Conservation (phyloP, 108 stramenopile species). For the Nitzschia putrida region DNA sequence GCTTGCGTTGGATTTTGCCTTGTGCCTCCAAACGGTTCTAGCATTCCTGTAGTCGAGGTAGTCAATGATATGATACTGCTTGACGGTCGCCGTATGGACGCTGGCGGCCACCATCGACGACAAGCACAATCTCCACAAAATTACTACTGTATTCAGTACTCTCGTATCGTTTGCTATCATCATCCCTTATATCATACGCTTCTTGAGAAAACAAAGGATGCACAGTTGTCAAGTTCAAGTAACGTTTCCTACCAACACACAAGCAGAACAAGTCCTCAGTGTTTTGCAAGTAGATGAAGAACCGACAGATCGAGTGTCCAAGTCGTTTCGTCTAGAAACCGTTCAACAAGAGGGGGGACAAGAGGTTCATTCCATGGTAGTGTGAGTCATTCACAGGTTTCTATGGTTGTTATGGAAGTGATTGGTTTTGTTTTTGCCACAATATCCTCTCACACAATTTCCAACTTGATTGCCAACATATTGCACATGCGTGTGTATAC, state of each 20-base stretch:
- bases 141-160: too few relatives aligned
- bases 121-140: too few relatives aligned
- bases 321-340: slow-evolving; percentile 46
- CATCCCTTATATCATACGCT: too few relatives aligned
- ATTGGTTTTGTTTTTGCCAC: neutral
- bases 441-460: neutral
- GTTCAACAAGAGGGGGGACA: slow-evolving; percentile 13
- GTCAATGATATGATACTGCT: too few relatives aligned
- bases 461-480: neutral
- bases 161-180: too few relatives aligned
- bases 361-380: slow-evolving; percentile 14
- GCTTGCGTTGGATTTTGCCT: too few relatives aligned
- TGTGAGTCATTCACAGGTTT: neutral
- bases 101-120: too few relatives aligned
- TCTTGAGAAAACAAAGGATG: too few relatives aligned
- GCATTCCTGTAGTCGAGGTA: too few relatives aligned
- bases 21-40: too few relatives aligned
- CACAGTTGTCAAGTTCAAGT: slow-evolving; percentile 61
- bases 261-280: slow-evolving; percentile 58
- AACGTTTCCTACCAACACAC: slow-evolving; percentile 51
- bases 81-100: too few relatives aligned
- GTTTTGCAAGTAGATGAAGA: slow-evolving; percentile 72
- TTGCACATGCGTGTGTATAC: too few relatives aligned
- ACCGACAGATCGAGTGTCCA: slow-evolving; percentile 62
- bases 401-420: neutral